Percentiles rank a stretch among this genome's conserved stretches.
Conservation (phyloP, 1,284 basidiomycete genomes). For the Exobasidium cylindrosporum region DNA sequence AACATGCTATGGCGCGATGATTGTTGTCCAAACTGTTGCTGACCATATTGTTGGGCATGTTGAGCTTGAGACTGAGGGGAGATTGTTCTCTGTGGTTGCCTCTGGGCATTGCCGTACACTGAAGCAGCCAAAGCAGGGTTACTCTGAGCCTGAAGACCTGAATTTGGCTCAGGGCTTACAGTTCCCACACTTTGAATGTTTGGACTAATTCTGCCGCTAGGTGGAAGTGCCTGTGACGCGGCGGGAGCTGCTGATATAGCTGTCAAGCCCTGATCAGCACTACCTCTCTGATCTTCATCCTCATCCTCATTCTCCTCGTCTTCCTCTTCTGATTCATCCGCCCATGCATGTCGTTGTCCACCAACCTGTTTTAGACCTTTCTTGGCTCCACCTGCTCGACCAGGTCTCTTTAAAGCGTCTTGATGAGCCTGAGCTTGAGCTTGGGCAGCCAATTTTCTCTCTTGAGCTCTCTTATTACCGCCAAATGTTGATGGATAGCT, state of each 20-base stretch:
- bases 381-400: constrained; percentile 28
- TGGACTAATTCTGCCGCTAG: background rate
- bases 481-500: constrained; percentile 46
- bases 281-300: constrained; percentile 16
- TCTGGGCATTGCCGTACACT: background rate
- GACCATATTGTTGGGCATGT: background rate
- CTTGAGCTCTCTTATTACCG: constrained; percentile 36
- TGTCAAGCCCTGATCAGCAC: background rate
- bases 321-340: constrained; percentile 41
- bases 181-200: background rate
- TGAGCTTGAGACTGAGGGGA: constrained; percentile 9
- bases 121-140: too few relatives aligned
- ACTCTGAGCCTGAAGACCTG: background rate
- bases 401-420: constrained; percentile 39
- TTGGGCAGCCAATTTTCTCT: constrained; percentile 46
- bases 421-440: constrained; percentile 42
- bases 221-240: background rate
- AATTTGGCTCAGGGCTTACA: background rate
- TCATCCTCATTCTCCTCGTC: constrained; percentile 49
- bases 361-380: constrained; percentile 17
- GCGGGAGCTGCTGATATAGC: background rate
- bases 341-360: constrained; percentile 32
- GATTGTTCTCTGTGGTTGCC: background rate
- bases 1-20: constrained; percentile 39
- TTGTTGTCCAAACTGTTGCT: constrained; percentile 13